These are phyloP conservation scores for Cladosporium sp. DNA, from an alignment of 2,329 filamentous ascomycete genomes.

Conservation along the genomic window DNA sequence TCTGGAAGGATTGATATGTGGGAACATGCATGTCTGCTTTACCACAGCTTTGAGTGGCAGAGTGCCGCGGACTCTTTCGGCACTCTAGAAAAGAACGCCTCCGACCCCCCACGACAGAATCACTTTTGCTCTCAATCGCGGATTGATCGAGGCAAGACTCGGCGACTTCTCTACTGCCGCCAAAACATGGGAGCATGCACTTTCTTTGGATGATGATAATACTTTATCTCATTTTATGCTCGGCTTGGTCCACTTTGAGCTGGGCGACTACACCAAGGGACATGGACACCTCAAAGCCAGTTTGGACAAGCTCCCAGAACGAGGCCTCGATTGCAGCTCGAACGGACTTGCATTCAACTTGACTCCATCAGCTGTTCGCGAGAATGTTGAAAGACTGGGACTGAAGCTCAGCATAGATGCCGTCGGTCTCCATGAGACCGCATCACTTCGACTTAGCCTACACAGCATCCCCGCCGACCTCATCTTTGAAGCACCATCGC, in stretches of 20 bases:
- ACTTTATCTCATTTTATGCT: conserved; percentile 27
- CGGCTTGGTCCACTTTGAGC: conserved; percentile 26
- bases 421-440: neutral
- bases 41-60: conserved; percentile 31
- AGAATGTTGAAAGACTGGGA: conserved; percentile 14
- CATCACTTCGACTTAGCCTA: neutral
- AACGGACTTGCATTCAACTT: conserved; percentile 23
- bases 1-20: conserved; percentile 26
- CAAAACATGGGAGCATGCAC: conserved; percentile 21
- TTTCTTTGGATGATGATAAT: conserved; percentile 17
- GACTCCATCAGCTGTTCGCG: conserved; percentile 12
- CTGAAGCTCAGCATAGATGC: neutral
- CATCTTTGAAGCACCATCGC: conserved; percentile 24
- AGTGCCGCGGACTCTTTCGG: conserved; percentile 26
- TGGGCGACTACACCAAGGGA: conserved; percentile 19
- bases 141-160: conserved; percentile 27
- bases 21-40: conserved; percentile 31
- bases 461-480: conserved; percentile 21
- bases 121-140: conserved; percentile 27
- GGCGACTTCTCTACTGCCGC: conserved; percentile 27
- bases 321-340: conserved; percentile 13
- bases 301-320: conserved; percentile 16
- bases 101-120: conserved; percentile 16
- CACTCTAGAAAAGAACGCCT: conserved; percentile 19
- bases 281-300: conserved; percentile 22